Evolutionary conservation across 257 asterid genomes (phyloP).

Genomic region (Coffea eugenioides): DNA sequence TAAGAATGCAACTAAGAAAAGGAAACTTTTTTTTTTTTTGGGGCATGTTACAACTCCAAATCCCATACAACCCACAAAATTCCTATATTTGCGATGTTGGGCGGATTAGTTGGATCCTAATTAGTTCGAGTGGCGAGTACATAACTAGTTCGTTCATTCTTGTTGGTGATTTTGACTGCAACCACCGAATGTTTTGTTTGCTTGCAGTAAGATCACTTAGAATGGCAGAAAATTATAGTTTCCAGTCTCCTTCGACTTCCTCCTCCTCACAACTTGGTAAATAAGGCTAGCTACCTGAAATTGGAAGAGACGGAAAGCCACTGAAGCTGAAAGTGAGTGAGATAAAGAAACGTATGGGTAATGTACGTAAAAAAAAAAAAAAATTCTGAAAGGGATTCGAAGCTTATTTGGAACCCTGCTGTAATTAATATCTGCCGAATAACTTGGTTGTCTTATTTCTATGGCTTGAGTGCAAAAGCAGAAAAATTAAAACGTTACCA

Average conservation of each 20-base stretch:
- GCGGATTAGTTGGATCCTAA: neutral
- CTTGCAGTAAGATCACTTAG: neutral
- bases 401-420: too few species aligned
- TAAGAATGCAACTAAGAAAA: too few species aligned
- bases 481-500: neutral
- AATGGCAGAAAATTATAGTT: neutral
- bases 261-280: neutral
- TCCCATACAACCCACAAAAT: too few species aligned
- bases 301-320: neutral
- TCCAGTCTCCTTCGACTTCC: neutral
- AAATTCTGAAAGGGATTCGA: too few species aligned
- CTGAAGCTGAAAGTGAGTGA: neutral
- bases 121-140: neutral
- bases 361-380: too few species aligned
- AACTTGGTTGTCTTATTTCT: neutral
- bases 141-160: neutral
- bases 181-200: neutral
- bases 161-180: conserved; percentile 10
- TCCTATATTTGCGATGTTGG: neutral
- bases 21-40: too few species aligned
- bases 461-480: conserved; percentile 2
- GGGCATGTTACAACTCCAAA: too few species aligned
- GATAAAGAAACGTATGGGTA: too few species aligned
- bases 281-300: neutral
- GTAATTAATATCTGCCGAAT: too few species aligned